Evolutionary conservation across 2,329 filamentous ascomycete species (phyloP).

Genomic region (Aspergillus fumigatus): DNA sequence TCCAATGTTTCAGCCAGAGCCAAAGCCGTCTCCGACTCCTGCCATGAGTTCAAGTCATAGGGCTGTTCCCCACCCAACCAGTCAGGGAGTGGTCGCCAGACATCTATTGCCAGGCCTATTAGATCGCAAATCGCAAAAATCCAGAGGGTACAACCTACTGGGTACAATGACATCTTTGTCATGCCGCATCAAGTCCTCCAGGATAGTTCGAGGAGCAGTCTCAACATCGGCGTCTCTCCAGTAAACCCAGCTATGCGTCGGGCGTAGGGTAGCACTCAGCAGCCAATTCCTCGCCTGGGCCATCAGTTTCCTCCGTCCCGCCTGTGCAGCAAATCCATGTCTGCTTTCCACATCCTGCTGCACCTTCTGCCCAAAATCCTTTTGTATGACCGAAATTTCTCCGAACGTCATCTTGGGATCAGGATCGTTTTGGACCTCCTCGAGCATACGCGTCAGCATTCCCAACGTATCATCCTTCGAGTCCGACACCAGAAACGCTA

Average conservation of each 20-base stretch:
- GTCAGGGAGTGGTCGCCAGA: slow-evolving; percentile 97
- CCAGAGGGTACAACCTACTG: slow-evolving; percentile 59
- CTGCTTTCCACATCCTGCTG: slow-evolving; percentile 96
- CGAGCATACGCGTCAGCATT: slow-evolving; percentile 69
- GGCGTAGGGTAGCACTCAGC: slow-evolving; percentile 83
- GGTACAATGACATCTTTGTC: slow-evolving; percentile 99
- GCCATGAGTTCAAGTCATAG: slow-evolving; percentile 98
- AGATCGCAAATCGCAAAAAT: slow-evolving; percentile 13
- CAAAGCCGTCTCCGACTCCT: slow-evolving; percentile 95
- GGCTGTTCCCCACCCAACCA: slow-evolving; percentile 98
- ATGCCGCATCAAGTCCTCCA: slow-evolving; percentile 97
- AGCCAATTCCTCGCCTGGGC: slow-evolving; percentile 97
- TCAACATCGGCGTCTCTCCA: slow-evolving; percentile 99
- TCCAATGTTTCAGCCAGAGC: slow-evolving; percentile 91
- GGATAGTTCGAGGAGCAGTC: slow-evolving; percentile 91
- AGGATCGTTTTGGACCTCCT: slow-evolving; percentile 72
- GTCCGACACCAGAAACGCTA: slow-evolving; percentile 95
- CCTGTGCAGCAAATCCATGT: slow-evolving; percentile 95
- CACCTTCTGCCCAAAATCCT: slow-evolving; percentile 97
- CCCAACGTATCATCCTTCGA: slow-evolving; percentile 87
- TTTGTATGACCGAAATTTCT: slow-evolving; percentile 96
- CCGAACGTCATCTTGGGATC: slow-evolving; percentile 82
- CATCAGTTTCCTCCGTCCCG: slow-evolving; percentile 91
- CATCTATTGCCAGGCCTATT: slow-evolving; percentile 54
- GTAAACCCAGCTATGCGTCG: slow-evolving; percentile 98